Evolutionary conservation across 257 asterid genomes (phyloP).

Genomic region (Scutellaria minor): DNA sequence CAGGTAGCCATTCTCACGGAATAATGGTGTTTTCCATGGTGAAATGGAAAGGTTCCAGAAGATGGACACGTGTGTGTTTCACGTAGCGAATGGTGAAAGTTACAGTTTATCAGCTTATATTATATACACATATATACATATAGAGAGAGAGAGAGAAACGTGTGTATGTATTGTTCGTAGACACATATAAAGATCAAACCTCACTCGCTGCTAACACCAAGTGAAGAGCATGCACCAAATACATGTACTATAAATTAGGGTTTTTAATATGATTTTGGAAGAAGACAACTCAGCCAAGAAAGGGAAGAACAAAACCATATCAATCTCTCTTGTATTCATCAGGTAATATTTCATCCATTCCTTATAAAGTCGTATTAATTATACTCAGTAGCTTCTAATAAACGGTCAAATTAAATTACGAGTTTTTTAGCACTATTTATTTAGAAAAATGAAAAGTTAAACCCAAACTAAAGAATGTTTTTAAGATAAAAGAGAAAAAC

Average conservation of each 20-base stretch:
- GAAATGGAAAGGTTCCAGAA: slow-evolving; percentile 44
- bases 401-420: too few relatives aligned
- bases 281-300: background rate
- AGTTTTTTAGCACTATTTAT: too few relatives aligned
- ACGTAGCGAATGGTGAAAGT: slow-evolving; percentile 33
- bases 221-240: background rate
- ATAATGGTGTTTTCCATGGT: slow-evolving; percentile 30
- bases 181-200: background rate
- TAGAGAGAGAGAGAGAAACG: slow-evolving; percentile 5
- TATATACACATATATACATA: background rate
- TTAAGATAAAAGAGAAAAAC: too few relatives aligned
- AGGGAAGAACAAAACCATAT: background rate
- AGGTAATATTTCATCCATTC: too few relatives aligned
- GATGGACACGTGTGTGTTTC: slow-evolving; percentile 43
- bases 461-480: too few relatives aligned
- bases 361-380: too few relatives aligned
- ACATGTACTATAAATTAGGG: background rate
- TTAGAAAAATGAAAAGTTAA: too few relatives aligned
- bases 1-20: slow-evolving; percentile 38
- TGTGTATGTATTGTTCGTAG: too few relatives aligned
- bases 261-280: background rate
- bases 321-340: too few relatives aligned
- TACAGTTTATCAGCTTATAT: slow-evolving; percentile 27
- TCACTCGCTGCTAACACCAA: slow-evolving; percentile 27
- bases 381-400: too few relatives aligned